A percentile compares a stretch with the other conserved stretches of the same genome.
phyloP scores from a whole-genome alignment of 164 flowering plant species.

The Pachysandra terminalis region DNA sequence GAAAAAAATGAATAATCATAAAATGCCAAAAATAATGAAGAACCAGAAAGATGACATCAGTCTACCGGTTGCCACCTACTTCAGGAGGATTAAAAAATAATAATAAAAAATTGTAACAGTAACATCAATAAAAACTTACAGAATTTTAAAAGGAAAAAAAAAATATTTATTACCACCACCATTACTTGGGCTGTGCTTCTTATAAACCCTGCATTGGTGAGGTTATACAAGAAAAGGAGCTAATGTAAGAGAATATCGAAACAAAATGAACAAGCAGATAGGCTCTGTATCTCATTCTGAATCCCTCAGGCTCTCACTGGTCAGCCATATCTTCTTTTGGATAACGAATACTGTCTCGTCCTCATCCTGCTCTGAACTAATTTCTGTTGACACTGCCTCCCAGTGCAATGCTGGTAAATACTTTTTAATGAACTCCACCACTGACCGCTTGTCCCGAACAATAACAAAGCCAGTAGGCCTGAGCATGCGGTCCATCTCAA shows the following conservation, averaged over 20 bases:
- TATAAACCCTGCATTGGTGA: conserved; percentile 4
- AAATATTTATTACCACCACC: conserved; percentile 9
- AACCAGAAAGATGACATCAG: too few relatives aligned
- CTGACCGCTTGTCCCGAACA: conserved; percentile 49
- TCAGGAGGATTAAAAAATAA: too few relatives aligned
- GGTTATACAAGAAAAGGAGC: neutral
- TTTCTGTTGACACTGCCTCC: conserved; percentile 50
- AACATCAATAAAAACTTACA: too few relatives aligned
- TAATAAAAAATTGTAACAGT: too few relatives aligned
- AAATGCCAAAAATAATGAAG: too few relatives aligned
- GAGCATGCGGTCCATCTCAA: conserved; percentile 81
- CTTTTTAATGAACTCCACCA: conserved; percentile 63
- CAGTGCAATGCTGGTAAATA: conserved; percentile 66
- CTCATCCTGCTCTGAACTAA: conserved; percentile 46
- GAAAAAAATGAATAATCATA: too few relatives aligned
- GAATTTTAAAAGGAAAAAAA: neutral
- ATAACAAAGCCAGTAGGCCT: conserved; percentile 78
- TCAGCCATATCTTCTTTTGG: conserved; percentile 74
- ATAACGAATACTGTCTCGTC: conserved; percentile 49
- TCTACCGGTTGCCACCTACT: too few relatives aligned
- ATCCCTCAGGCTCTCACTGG: conserved; percentile 46
- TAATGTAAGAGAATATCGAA: neutral
- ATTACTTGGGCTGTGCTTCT: conserved; percentile 1
- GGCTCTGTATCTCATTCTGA: conserved; percentile 24
- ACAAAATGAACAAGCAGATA: neutral